A percentile compares a stretch with the other conserved stretches of the same genome.
Conservation (phyloP, 768 basidiomycete species). For the Cyclocybe cylindracea region DNA sequence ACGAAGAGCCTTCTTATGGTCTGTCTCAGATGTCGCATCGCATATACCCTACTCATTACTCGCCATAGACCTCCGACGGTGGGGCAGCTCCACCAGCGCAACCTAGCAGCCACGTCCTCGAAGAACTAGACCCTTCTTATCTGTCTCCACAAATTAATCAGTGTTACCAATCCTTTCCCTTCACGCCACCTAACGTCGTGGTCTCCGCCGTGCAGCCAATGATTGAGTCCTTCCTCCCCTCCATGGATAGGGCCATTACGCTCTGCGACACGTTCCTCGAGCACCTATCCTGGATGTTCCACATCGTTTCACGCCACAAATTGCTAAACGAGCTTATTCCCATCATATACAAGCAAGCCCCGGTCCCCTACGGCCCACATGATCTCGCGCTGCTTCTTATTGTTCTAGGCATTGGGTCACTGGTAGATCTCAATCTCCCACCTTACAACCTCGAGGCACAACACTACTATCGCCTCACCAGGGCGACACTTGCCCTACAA, state of each 20-base stretch:
- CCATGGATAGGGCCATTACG: slow-evolving; percentile 38
- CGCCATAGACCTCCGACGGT: slow-evolving; percentile 7
- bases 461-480: slow-evolving; percentile 50
- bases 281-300: slow-evolving; percentile 52
- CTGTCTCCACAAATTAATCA: slow-evolving; percentile 44
- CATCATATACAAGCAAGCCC: slow-evolving; percentile 40
- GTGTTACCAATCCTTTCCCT: slow-evolving; percentile 46
- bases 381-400: slow-evolving; percentile 50
- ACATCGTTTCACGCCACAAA: slow-evolving; percentile 46
- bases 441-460: slow-evolving; percentile 54
- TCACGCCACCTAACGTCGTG: slow-evolving; percentile 38
- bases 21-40: slow-evolving; percentile 7
- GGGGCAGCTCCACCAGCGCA: neutral
- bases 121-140: slow-evolving; percentile 45
- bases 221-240: slow-evolving; percentile 49
- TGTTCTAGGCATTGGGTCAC: slow-evolving; percentile 47
- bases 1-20: slow-evolving; percentile 44
- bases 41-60: neutral
- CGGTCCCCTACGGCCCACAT: slow-evolving; percentile 44
- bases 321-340: slow-evolving; percentile 47
- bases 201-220: slow-evolving; percentile 32
- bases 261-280: slow-evolving; percentile 50
- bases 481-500: slow-evolving; percentile 47
- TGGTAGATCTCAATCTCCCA: slow-evolving; percentile 45
- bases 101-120: slow-evolving; percentile 17